Evolutionary conservation across 495 filamentous ascomycete species (phyloP), one percentile per base, ranked within the genome.

Genomic region (Geopyxis carbonaria): DNA sequence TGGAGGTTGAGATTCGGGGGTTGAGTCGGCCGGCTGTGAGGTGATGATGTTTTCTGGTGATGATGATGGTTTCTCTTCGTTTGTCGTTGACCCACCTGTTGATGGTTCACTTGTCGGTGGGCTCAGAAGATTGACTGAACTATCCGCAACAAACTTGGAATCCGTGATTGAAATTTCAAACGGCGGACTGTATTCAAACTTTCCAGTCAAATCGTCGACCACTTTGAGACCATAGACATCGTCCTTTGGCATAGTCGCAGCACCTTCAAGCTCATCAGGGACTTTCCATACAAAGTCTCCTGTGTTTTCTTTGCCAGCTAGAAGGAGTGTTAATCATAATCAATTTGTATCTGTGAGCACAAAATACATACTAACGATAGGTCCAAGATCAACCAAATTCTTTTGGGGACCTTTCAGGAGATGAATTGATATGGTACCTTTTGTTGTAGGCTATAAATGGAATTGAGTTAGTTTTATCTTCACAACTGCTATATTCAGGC

Each of bases 201-300:
- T 36, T 4, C 50, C 50, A 3, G 51, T 50, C 22, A 46, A 22
- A 23, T 55, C 51, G 25, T 55, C 51, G 9, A 46, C 37, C 24
- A 55, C 54, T 38, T 50, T 44, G 18, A 55, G 22, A 5, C 51
- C 51, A 25, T 55, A 55, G 10, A 55, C 52, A 25, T 54, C 18
- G 21, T 40, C 43, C 20, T n/a, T 28, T 5, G 45, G 45, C 51
- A 55, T 55, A 13, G 30, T 44, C 13, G 36, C 33, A 31, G 38
- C 43, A 34, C 41, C 46, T 18, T 55, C 51, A 22, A 54, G 52
- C 4, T 42, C 41, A 11, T 33, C 15, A n/a, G 47, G 46, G 21
- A 55, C 46, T 31, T 34, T 39, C 51, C 51, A 55, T 30, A 25
- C 38, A 38, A 42, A 50, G 10, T 42, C 34, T 22, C 51, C 51